phyloP scores from a whole-genome alignment of 2,329 filamentous ascomycete species.

The Periconia digitata region DNA sequence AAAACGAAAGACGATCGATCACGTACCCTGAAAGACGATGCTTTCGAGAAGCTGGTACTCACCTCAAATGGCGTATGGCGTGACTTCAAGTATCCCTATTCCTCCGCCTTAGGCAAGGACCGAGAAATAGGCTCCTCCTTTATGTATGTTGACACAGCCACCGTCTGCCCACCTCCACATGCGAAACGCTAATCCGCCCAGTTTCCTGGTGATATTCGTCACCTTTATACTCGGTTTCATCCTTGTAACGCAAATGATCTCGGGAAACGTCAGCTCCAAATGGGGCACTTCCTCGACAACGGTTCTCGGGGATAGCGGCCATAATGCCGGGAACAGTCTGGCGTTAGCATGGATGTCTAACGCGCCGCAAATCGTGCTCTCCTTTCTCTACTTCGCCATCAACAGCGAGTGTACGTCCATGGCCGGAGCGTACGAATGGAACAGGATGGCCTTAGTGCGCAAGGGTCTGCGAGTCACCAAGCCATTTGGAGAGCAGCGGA shows the following conservation, averaged over 20 bases:
- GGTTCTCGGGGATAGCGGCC: background rate
- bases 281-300: conserved; percentile 2
- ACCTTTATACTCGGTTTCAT: background rate
- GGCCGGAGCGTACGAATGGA: conserved; percentile 51
- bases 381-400: conserved; percentile 49
- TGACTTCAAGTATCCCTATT: background rate
- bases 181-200: background rate
- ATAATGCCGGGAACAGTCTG: background rate
- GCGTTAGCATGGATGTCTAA: conserved; percentile 40
- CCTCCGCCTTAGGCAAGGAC: conserved; percentile 1
- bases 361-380: conserved; percentile 49
- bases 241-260: background rate
- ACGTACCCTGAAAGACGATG: background rate
- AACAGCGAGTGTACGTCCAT: conserved; percentile 51
- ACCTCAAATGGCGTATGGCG: conserved; percentile 1
- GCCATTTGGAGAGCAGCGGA: conserved; percentile 36
- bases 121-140: conserved; percentile 4
- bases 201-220: background rate
- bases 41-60: background rate
- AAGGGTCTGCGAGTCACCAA: conserved; percentile 40
- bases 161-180: background rate
- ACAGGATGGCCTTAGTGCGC: conserved; percentile 31
- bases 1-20: background rate
- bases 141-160: background rate
- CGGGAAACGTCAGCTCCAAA: background rate